A percentile compares a stretch with the other conserved stretches of the same genome.
Evolutionary conservation across 345 rosid species (phyloP).

Genomic region (Brassica juncea): DNA sequence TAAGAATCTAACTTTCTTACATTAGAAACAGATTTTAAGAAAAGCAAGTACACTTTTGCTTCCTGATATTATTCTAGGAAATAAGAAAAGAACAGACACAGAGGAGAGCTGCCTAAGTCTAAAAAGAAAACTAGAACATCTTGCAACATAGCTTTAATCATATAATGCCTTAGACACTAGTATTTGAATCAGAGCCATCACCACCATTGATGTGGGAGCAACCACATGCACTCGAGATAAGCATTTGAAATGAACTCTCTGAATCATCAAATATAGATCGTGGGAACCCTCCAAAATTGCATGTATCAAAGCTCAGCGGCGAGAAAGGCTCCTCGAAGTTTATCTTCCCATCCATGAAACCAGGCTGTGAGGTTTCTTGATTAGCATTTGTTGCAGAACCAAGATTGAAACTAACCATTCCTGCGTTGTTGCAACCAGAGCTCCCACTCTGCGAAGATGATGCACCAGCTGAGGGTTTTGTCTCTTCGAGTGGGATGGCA

Average conservation of each 20-base stretch:
- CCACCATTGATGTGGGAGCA: constrained; percentile 60
- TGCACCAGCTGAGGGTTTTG: constrained; percentile 43
- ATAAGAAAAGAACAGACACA: constrained; percentile 26
- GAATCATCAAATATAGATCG: constrained; percentile 77
- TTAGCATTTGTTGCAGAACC: constrained; percentile 44
- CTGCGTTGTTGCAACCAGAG: constrained; percentile 35
- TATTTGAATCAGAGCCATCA: constrained; percentile 48
- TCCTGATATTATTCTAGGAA: constrained; percentile 27
- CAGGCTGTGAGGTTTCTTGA: constrained; percentile 41
- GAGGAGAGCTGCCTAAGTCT: constrained; percentile 30
- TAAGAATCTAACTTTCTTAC: constrained; percentile 18
- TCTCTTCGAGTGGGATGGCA: constrained; percentile 79
- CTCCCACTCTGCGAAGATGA: constrained; percentile 50
- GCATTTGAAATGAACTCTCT: constrained; percentile 69
- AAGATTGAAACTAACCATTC: constrained; percentile 37
- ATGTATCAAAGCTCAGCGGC: constrained; percentile 70
- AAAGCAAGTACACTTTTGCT: constrained; percentile 28
- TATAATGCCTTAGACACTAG: constrained; percentile 29
- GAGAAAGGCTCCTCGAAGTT: constrained; percentile 64
- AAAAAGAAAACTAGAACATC: constrained; percentile 31
- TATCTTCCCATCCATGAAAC: constrained; percentile 54
- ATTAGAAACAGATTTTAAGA: constrained; percentile 9
- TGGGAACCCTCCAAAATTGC: constrained; percentile 77
- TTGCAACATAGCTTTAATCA: constrained; percentile 26
- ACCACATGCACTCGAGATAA: constrained; percentile 66